Conservation (phyloP, 768 basidiomycete genomes). For the Lactifluus volemus region DNA sequence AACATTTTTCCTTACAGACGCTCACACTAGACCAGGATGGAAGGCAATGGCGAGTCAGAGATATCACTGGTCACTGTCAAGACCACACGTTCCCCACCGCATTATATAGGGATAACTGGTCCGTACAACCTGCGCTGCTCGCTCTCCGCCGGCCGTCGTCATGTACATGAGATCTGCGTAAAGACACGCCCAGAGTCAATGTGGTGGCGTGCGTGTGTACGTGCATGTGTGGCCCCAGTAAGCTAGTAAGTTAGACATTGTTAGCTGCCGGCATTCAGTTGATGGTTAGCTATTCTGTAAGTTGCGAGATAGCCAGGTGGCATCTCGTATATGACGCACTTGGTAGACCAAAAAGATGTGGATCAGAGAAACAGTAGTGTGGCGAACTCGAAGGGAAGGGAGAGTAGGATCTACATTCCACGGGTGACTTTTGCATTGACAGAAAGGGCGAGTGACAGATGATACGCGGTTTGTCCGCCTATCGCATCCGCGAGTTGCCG, state of each 20-base stretch:
- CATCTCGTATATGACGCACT: background rate
- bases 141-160: background rate
- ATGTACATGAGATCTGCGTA: background rate
- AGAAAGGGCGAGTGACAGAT: background rate
- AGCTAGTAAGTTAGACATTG: background rate
- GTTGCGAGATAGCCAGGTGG: background rate
- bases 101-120: background rate
- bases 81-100: background rate
- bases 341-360: background rate
- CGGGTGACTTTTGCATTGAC: background rate
- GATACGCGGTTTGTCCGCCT: background rate
- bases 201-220: background rate
- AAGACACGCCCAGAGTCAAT: background rate
- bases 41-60: background rate
- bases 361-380: background rate
- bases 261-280: background rate
- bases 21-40: background rate
- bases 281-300: background rate
- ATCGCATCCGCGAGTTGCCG: background rate
- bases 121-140: background rate
- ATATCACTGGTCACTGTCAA: background rate
- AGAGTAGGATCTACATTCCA: background rate
- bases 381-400: background rate
- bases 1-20: background rate
- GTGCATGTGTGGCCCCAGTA: background rate